Evolutionary conservation across 768 basidiomycete genomes (phyloP).

Genomic region (Mycena indigotica): DNA sequence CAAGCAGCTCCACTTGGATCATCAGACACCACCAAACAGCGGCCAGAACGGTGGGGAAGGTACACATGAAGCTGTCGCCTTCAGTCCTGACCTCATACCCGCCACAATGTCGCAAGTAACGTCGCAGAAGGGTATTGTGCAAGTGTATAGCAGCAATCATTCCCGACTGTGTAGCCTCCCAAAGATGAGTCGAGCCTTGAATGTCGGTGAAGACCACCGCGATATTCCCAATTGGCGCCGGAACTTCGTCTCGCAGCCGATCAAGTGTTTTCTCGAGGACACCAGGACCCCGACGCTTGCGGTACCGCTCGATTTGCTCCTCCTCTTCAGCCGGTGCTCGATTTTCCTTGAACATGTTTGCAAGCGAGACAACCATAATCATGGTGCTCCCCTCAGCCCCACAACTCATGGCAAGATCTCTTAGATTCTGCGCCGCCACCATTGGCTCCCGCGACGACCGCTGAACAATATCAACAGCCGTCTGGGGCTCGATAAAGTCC

Average conservation of each 20-base stretch:
- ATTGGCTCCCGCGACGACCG: conserved; percentile 46
- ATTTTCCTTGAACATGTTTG: conserved; percentile 64
- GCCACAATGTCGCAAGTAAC: conserved; percentile 84
- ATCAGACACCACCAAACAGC: conserved; percentile 89
- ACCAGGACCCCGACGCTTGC: conserved; percentile 37
- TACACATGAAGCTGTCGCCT: conserved; percentile 98
- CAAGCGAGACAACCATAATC: conserved; percentile 95
- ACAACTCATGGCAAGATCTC: conserved; percentile 96
- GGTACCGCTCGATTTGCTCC: background rate
- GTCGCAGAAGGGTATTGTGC: conserved; percentile 87
- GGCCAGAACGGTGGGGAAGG: conserved; percentile 85
- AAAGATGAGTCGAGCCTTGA: conserved; percentile 91
- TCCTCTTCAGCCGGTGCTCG: background rate
- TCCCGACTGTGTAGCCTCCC: conserved; percentile 86
- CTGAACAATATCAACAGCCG: conserved; percentile 93
- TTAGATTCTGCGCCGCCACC: conserved; percentile 93
- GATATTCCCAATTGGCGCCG: conserved; percentile 82
- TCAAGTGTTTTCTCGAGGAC: conserved; percentile 61
- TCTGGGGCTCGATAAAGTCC: conserved; percentile 93
- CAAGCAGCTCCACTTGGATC: conserved; percentile 82
- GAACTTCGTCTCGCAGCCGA: conserved; percentile 76
- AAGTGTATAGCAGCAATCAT: conserved; percentile 92
- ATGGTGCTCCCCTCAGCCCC: conserved; percentile 92
- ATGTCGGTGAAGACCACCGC: conserved; percentile 98
- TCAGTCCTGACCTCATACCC: conserved; percentile 99